phyloP scores from a whole-genome alignment of 169 alveolate genomes.

The Plasmodium reichenowi region DNA sequence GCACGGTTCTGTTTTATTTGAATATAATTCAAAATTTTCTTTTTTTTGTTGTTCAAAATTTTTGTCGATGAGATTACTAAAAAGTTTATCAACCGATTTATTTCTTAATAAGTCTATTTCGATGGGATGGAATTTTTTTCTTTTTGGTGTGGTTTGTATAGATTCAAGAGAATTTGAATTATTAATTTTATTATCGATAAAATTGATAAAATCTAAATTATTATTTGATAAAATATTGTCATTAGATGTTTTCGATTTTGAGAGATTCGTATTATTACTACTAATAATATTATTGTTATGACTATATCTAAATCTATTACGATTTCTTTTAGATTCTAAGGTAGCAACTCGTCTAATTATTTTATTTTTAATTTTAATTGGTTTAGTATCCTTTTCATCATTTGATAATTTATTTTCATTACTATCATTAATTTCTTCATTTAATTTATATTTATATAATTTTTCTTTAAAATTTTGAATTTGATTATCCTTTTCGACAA shows the following conservation, averaged over 20 bases:
- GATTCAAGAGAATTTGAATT: slow-evolving; percentile 27
- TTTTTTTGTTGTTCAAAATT: neutral
- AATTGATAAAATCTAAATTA: slow-evolving; percentile 22
- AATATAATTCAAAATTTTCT: slow-evolving; percentile 7
- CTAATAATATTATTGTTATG: no score
- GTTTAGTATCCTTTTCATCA: slow-evolving; percentile 20
- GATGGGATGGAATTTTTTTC: slow-evolving; percentile 34
- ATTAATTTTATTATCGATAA: slow-evolving; percentile 43
- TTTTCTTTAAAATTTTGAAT: slow-evolving; percentile 51
- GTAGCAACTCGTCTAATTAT: slow-evolving; percentile 46
- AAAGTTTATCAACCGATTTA: slow-evolving; percentile 55
- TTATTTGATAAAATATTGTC: slow-evolving; percentile 3
- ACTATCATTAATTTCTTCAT: slow-evolving; percentile 23
- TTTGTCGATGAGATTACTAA: slow-evolving; percentile 8
- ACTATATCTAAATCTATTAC: neutral
- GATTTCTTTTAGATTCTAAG: slow-evolving; percentile 15
- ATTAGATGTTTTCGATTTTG: slow-evolving; percentile 25
- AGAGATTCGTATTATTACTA: neutral
- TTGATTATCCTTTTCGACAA: slow-evolving; percentile 27
- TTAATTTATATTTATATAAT: slow-evolving; percentile 31
- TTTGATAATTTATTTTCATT: slow-evolving; percentile 13
- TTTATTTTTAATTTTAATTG: slow-evolving; percentile 59
- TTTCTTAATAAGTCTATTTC: slow-evolving; percentile 40
- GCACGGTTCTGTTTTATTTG: slow-evolving; percentile 21
- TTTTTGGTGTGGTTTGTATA: slow-evolving; percentile 30